Evolutionary conservation across 139 green algal genomes (phyloP), one percentile per base, ranked within the genome.

Genomic region (Coccomyxa sp.): DNA sequence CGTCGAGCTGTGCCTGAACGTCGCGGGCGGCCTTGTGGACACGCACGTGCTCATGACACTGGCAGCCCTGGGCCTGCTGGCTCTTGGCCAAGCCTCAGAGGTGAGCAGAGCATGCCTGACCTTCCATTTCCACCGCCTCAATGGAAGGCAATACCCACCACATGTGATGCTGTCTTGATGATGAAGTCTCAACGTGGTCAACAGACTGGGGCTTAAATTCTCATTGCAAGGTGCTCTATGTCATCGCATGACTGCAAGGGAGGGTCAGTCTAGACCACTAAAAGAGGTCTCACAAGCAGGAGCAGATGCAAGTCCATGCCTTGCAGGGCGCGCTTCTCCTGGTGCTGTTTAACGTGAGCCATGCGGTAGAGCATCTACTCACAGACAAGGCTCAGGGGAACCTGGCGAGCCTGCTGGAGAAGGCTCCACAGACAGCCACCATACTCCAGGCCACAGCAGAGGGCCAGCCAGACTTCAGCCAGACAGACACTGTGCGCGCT

Each of bases 21-120:
- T 92, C 8, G 86, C 83, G 7, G 80, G 79, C 3, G 83, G 86
- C 7, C 76, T 75, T 7, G 74, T 96, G 8, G 89, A 96, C 88
- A 95, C 92, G 0, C 93, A 97, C 39, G 91, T 96, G 68, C 87
- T 97, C 29, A 97, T 94, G 89, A 86, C 84, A 6, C 82, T 95
- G 50, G 89, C 92, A 1, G 90, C 88, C 7, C 36, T 92, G 50
- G 92, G 91, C 68, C 94, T 91, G 1, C 75, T 95, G 55, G 85
- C 84, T 34, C 84, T 94, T 68, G 92, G 91, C 0, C 83, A 90
- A 72, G 86, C 88, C 0, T 74, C 90, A 8, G 93, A 96, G 90
- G 91, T 94, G 64, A 16, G 44, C 44, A 58, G n/a, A n/a, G n/a
- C n/a, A n/a, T n/a, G n/a, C n/a, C n/a, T n/a, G n/a, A n/a, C n/a